Conservation (phyloP, 495 filamentous ascomycete species). For the Cercophora scortea region DNA sequence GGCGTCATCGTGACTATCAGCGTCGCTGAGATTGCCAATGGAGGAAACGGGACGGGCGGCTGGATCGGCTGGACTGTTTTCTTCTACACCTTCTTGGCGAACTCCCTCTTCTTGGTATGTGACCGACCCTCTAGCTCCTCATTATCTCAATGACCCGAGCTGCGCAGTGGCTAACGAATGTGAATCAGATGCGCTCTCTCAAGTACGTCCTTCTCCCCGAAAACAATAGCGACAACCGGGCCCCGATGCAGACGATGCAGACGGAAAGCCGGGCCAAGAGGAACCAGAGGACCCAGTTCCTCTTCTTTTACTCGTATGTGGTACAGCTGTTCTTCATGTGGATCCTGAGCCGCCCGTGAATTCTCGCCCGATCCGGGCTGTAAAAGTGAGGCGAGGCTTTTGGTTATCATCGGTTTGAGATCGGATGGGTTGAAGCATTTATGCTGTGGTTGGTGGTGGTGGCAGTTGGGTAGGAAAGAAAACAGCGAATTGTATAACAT, state of each 20-base stretch:
- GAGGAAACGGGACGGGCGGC: conserved; percentile 69
- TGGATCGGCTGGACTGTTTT: conserved; percentile 89
- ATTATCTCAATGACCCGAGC: neutral
- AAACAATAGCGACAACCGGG: conserved; percentile 55
- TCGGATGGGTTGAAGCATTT: neutral
- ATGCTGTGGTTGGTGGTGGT: too few species aligned
- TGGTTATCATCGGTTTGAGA: neutral
- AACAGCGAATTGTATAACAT: neutral
- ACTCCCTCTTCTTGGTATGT: conserved; percentile 92
- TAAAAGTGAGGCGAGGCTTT: too few species aligned
- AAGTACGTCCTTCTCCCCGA: conserved; percentile 95
- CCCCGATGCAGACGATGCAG: conserved; percentile 67
- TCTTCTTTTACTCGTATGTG: conserved; percentile 91
- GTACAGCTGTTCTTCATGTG: conserved; percentile 95
- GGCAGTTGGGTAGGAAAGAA: neutral
- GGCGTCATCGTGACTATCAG: conserved; percentile 84
- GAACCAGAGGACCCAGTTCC: conserved; percentile 85
- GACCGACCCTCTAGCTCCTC: neutral
- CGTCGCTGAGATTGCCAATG: conserved; percentile 66
- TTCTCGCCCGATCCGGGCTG: neutral
- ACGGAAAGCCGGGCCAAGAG: conserved; percentile 63
- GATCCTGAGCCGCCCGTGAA: conserved; percentile 54
- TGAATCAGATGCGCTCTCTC: conserved; percentile 75
- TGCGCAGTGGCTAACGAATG: conserved; percentile 11
- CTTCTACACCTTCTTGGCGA: conserved; percentile 80